Percentiles rank a stretch among this genome's conserved stretches.
These are phyloP conservation scores for Penicillium sp. DNA, from an alignment of 2,329 filamentous ascomycete species.

Conservation along the genomic window DNA sequence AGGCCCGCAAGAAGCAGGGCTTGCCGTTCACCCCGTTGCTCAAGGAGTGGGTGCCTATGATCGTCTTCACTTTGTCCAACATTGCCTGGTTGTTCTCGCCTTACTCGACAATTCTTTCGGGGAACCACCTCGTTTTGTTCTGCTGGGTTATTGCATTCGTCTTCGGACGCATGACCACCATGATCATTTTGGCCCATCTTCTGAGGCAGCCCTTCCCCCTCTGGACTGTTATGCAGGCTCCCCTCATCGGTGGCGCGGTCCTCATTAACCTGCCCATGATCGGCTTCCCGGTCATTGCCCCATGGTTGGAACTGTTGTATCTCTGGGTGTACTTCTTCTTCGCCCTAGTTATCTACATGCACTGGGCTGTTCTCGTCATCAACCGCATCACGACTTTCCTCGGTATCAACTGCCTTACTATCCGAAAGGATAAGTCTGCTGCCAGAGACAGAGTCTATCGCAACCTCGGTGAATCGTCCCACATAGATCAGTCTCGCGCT, in stretches of 20 bases:
- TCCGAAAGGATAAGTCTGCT: constrained; percentile 48
- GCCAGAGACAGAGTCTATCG: constrained; percentile 40
- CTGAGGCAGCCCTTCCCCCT: constrained; percentile 92
- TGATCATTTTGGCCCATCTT: constrained; percentile 95
- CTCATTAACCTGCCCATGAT: constrained; percentile 79
- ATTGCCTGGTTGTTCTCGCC: constrained; percentile 87
- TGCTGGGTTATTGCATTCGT: constrained; percentile 95
- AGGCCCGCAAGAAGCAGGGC: constrained; percentile 69
- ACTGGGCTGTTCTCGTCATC: constrained; percentile 90
- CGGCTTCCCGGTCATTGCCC: constrained; percentile 66
- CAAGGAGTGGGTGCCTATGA: constrained; percentile 90
- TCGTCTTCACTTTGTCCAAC: constrained; percentile 72
- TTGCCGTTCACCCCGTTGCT: constrained; percentile 80
- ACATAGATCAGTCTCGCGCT: constrained; percentile 5
- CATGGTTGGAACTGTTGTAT: constrained; percentile 72
- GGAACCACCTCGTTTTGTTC: constrained; percentile 89
- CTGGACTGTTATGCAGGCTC: constrained; percentile 89
- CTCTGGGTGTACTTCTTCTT: constrained; percentile 82
- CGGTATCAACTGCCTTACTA: constrained; percentile 92
- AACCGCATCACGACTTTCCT: constrained; percentile 88
- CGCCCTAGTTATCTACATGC: constrained; percentile 79
- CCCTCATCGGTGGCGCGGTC: constrained; percentile 80
- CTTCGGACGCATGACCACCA: constrained; percentile 96
- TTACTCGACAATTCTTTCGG: constrained; percentile 73
- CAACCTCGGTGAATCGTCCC: constrained; percentile 33